These are phyloP conservation scores for Elsinoe australis DNA, from an alignment of 2,329 filamentous ascomycete species.

Conservation along the genomic window DNA sequence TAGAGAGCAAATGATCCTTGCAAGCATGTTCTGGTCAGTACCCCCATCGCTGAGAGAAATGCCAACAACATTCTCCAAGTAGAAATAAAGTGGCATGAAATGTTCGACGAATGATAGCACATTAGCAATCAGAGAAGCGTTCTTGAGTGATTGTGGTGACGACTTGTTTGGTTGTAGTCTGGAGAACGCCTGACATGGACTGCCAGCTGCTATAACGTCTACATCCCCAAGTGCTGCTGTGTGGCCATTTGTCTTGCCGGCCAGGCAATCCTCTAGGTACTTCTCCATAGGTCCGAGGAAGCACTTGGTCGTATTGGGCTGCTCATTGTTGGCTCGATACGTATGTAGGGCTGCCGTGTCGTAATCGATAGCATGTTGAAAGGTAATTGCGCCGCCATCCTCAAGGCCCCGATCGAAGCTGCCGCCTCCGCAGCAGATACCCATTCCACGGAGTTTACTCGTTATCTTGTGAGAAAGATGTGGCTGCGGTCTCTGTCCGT, in stretches of 20 bases:
- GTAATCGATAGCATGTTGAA: constrained; percentile 62
- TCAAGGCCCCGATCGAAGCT: constrained; percentile 71
- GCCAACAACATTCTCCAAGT: constrained; percentile 67
- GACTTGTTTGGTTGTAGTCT: constrained; percentile 51
- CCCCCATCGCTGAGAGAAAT: constrained; percentile 46
- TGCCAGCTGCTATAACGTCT: constrained; percentile 63
- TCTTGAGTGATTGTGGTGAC: constrained; percentile 52
- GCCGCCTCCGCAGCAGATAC: constrained; percentile 71
- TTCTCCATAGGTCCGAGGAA: constrained; percentile 69
- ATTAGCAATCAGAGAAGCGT: constrained; percentile 69
- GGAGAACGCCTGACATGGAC: constrained; percentile 72
- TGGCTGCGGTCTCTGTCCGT: no score
- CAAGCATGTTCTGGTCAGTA: constrained; percentile 56
- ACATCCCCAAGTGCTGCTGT: constrained; percentile 57
- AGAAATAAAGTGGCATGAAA: constrained; percentile 64
- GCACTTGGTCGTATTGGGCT: constrained; percentile 40
- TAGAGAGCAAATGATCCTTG: constrained; percentile 63
- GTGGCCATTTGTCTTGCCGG: constrained; percentile 32
- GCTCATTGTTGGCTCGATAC: constrained; percentile 58
- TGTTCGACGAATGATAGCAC: constrained; percentile 68
- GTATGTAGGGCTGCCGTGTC: constrained; percentile 58
- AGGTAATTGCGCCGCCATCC: constrained; percentile 58
- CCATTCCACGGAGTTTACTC: constrained; percentile 46
- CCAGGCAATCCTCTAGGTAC: constrained; percentile 48
- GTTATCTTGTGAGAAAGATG: no score